Percentiles rank a stretch among this genome's conserved stretches.
phyloP scores from a whole-genome alignment of 345 rosid species.

The Bretschneidera sinensis region DNA sequence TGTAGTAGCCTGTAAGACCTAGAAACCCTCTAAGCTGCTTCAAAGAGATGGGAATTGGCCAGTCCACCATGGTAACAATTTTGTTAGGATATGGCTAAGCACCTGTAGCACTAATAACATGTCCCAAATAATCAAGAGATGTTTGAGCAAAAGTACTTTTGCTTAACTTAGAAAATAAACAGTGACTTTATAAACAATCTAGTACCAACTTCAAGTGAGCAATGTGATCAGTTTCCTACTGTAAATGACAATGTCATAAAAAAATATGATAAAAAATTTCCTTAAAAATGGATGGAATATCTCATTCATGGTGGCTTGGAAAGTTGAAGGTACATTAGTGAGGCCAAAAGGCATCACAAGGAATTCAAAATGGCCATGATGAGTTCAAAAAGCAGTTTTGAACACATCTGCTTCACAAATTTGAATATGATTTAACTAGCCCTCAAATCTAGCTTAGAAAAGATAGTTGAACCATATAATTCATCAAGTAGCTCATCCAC shows the following conservation, averaged over 20 bases:
- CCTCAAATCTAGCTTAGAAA: background rate
- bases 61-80: background rate
- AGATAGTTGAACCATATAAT: background rate
- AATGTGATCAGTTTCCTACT: background rate
- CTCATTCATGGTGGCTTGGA: too few species aligned
- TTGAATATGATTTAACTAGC: background rate
- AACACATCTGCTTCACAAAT: background rate
- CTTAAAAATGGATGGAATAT: too few species aligned
- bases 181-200: too few species aligned
- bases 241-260: background rate
- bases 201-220: background rate
- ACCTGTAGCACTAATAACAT: background rate
- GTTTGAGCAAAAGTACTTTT: background rate
- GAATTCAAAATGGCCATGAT: background rate
- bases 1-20: too few species aligned
- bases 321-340: too few species aligned
- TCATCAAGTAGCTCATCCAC: constrained; percentile 3
- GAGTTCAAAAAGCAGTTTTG: background rate
- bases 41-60: background rate
- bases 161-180: background rate
- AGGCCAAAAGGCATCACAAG: too few species aligned
- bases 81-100: background rate
- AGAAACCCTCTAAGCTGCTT: background rate
- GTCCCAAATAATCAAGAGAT: background rate
- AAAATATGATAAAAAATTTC: too few species aligned